These are phyloP conservation scores for Oxytropis ochrocephala DNA, from an alignment of 306 rosid genomes.

Conservation along the genomic window DNA sequence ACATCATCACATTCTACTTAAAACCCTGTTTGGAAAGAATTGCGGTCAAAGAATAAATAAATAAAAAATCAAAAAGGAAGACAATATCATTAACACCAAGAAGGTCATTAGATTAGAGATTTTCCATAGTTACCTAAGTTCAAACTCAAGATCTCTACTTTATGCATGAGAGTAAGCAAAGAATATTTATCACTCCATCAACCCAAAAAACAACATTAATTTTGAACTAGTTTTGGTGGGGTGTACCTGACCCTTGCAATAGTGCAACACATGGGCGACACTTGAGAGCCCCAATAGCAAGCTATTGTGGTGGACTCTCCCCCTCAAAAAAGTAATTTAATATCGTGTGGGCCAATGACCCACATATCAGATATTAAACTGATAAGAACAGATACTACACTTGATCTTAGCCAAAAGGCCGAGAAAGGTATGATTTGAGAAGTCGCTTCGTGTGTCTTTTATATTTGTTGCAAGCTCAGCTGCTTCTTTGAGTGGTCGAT, in stretches of 20 bases:
- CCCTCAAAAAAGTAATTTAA: neutral
- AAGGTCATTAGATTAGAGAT: no score
- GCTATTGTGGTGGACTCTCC: neutral
- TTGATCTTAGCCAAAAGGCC: constrained; percentile 10
- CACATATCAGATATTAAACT: neutral
- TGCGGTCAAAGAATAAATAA: no score
- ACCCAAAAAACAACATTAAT: no score
- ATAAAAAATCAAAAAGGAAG: no score
- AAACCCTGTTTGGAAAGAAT: no score
- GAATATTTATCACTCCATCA: no score
- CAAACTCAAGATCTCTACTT: no score
- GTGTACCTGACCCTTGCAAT: neutral
- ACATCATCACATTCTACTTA: no score
- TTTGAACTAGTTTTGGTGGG: no score
- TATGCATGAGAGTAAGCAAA: no score
- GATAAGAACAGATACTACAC: neutral
- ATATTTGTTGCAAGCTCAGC: neutral
- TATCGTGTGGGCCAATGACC: neutral
- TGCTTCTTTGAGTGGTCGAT: neutral
- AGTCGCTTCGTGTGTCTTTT: neutral
- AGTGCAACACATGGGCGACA: neutral
- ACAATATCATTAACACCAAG: no score
- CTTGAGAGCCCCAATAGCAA: neutral
- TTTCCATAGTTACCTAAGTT: no score
- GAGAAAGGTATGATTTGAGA: neutral